These are phyloP conservation scores for Pythium aphanidermatum DNA, from an alignment of 352 stramenopile genomes.

Conservation along the genomic window DNA sequence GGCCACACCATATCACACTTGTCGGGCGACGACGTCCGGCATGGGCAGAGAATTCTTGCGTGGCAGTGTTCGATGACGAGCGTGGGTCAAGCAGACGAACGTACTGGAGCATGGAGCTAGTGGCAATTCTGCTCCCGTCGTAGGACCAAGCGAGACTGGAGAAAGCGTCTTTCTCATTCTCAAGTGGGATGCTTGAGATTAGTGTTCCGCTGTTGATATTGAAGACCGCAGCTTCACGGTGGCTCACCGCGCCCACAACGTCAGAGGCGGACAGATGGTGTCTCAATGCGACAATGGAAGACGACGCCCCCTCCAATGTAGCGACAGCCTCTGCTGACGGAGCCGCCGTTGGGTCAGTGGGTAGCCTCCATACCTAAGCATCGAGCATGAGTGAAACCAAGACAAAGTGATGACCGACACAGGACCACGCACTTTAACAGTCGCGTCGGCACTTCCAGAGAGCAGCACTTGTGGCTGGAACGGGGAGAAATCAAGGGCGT, in stretches of 20 bases:
- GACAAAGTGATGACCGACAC: not conserved
- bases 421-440: slow-evolving; percentile 30
- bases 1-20: slow-evolving; percentile 55
- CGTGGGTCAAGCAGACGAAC: slow-evolving; percentile 58
- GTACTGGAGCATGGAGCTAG: slow-evolving; percentile 36
- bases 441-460: slow-evolving; percentile 47
- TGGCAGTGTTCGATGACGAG: not conserved
- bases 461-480: slow-evolving; percentile 46
- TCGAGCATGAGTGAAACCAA: not conserved
- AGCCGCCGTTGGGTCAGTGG: slow-evolving; percentile 5
- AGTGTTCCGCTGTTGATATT: slow-evolving; percentile 33
- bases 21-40: slow-evolving; percentile 33
- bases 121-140: slow-evolving; percentile 47
- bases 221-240: slow-evolving; percentile 34
- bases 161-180: slow-evolving; percentile 7
- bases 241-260: slow-evolving; percentile 38
- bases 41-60: slow-evolving; percentile 30
- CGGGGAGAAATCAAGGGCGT: slow-evolving; percentile 54
- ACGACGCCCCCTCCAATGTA: slow-evolving; percentile 15
- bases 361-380: slow-evolving; percentile 58
- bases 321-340: slow-evolving; percentile 15
- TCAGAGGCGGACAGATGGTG: slow-evolving; percentile 50
- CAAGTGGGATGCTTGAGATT: slow-evolving; percentile 7
- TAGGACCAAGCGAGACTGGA: slow-evolving; percentile 50
- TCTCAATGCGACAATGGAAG: slow-evolving; percentile 28